Evolutionary conservation across 805 yeast genomes (phyloP).

Genomic region (Schizosaccharomyces japonicus): DNA sequence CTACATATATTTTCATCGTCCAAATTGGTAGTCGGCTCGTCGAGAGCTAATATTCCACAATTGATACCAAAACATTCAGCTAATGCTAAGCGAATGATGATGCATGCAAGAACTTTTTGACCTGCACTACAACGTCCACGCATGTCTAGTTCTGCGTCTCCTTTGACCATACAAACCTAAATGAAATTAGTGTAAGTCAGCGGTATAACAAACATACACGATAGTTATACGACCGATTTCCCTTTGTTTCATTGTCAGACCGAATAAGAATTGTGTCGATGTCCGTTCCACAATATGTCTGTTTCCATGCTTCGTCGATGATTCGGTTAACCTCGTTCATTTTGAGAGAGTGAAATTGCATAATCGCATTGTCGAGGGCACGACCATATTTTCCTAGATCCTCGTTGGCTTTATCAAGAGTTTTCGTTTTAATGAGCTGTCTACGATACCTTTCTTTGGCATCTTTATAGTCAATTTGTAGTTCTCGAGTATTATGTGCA

Average conservation of each 20-base stretch:
- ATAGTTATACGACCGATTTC: slow-evolving; percentile 15
- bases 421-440: slow-evolving; percentile 55
- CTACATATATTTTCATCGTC: slow-evolving; percentile 77
- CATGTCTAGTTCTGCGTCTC: slow-evolving; percentile 84
- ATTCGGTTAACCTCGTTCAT: slow-evolving; percentile 82
- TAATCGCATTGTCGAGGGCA: slow-evolving; percentile 77
- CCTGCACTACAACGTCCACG: slow-evolving; percentile 97
- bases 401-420: slow-evolving; percentile 49
- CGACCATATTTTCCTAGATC: slow-evolving; percentile 62
- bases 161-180: slow-evolving; percentile 72
- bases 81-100: slow-evolving; percentile 68
- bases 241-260: slow-evolving; percentile 42
- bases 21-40: slow-evolving; percentile 91
- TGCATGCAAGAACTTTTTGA: slow-evolving; percentile 80
- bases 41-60: slow-evolving; percentile 88
- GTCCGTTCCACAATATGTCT: slow-evolving; percentile 84
- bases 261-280: slow-evolving; percentile 71
- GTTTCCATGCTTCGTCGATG: slow-evolving; percentile 78
- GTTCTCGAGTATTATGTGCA: slow-evolving; percentile 29
- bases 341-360: slow-evolving; percentile 72
- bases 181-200: slow-evolving; percentile 39
- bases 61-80: slow-evolving; percentile 89
- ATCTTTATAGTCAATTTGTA: slow-evolving; percentile 45
- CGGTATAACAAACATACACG: slow-evolving; percentile 5
- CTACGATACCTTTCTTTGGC: slow-evolving; percentile 38